Base-by-base conservation (phyloP, 2,329 filamentous ascomycete species). In the Calonectria pauciramosa region DNA sequence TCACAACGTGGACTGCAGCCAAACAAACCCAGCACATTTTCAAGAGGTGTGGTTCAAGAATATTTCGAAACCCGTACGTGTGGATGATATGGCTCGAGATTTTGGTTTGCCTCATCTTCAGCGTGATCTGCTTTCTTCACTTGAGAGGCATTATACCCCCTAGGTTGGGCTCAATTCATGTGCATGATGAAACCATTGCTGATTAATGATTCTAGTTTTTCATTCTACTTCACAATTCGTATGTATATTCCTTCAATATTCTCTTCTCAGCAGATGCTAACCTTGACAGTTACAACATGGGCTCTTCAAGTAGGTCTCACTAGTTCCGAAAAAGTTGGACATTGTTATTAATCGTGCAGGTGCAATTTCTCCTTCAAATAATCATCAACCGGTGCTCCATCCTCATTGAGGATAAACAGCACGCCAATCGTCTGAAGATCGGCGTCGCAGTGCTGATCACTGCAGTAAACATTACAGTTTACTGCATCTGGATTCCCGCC, bases 1-100 rank as follows among this genome's bases (percentile, higher is more conserved):
- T 87, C 66, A 85, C 85, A 38, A 77, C 78, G 20, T 86, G 84
- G 82, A 85, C 82, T 23, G 85, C 84, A 13, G 18, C 52, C 16
- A 64, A 32, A 26, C 68, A 70, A 41, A 70, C 38, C 4, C 7
- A 30, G n/a, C 13, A 52, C 10, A 59, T 70, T 36, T 87, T 82
- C 70, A 77, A 82, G n/a, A 84, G 81, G 11, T 82, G 79, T 52
- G 80, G 84, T 8, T 63, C 52, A 23, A 65, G 83, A 79, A 77
- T 84, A 70, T 63, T 71, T 76, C 83, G 79, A 18, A 88, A 87
- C 74, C 80, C 84, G 1, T 89, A 89, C 73, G 82, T 89, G 0
- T 86, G 85, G 82, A 86, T 89, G 85, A 85, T 89, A 69, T 89
- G 88, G 88, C 67, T 85, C 34, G 88, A 89, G 77, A 82, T 89